phyloP scores from a whole-genome alignment of 768 basidiomycete species.

The Amyloporia xantha region DNA sequence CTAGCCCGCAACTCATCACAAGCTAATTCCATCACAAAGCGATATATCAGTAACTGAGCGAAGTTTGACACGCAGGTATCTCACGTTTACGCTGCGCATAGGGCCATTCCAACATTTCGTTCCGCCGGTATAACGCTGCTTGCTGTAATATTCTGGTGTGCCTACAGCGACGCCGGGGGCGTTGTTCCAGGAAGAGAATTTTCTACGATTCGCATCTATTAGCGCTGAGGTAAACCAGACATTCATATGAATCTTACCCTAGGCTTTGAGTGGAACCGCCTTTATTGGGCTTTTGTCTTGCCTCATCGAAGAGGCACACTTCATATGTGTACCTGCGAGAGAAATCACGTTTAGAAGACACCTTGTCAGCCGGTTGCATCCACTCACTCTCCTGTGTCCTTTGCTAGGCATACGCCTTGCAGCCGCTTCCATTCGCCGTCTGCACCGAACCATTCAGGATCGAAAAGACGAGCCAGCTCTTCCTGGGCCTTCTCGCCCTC shows the following conservation, averaged over 20 bases:
- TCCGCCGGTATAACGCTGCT: conserved; percentile 78
- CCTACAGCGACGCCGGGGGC: conserved; percentile 50
- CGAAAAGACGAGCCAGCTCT: conserved; percentile 62
- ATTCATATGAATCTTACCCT: conserved; percentile 49
- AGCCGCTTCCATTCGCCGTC: conserved; percentile 97
- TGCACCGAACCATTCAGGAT: conserved; percentile 58
- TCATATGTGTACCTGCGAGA: conserved; percentile 81
- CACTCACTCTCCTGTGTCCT: conserved; percentile 85
- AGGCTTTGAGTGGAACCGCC: conserved; percentile 73
- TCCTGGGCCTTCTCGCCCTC: conserved; percentile 48
- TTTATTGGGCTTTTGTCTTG: conserved; percentile 80
- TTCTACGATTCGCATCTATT: conserved; percentile 34
- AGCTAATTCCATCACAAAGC: no score
- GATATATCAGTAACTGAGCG: no score
- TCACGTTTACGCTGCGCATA: conserved; percentile 77
- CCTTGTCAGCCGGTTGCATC: background rate
- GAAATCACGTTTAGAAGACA: background rate
- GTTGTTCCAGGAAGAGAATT: conserved; percentile 77
- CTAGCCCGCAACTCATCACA: conserved; percentile 74
- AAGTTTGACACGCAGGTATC: no score
- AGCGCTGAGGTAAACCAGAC: no score
- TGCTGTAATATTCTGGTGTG: conserved; percentile 67
- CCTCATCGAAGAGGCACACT: conserved; percentile 85
- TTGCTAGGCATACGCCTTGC: conserved; percentile 71
- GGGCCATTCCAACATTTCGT: conserved; percentile 97